phyloP scores from a whole-genome alignment of 257 asterid genomes.

The Primulina tabacum region DNA sequence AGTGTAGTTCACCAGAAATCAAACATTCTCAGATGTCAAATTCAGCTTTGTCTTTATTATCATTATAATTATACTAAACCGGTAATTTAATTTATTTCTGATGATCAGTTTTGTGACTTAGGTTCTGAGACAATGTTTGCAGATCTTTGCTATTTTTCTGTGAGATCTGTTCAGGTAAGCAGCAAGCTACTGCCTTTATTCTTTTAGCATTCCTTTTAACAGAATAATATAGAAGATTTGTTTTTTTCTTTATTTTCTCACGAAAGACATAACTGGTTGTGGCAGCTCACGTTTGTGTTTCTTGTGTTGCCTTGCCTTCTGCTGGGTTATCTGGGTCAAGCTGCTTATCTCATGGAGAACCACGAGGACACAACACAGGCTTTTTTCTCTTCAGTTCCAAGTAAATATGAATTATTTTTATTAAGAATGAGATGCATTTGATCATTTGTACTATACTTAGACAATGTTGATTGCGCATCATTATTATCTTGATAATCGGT shows the following conservation, averaged over 20 bases:
- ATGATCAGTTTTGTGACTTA: constrained; percentile 16
- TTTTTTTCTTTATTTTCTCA: constrained; percentile 13
- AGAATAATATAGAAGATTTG: background rate
- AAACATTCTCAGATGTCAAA: background rate
- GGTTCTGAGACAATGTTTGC: constrained; percentile 83
- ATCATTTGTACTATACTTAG: background rate
- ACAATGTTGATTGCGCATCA: background rate
- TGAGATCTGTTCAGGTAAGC: constrained; percentile 48
- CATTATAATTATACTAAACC: too few species aligned
- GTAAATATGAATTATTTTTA: constrained; percentile 39
- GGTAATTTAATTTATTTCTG: too few species aligned
- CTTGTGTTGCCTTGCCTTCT: constrained; percentile 61
- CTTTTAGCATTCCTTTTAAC: background rate
- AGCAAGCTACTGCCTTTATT: background rate
- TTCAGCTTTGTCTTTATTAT: background rate
- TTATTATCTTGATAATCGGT: background rate
- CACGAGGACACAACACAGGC: background rate
- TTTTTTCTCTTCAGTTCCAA: constrained; percentile 34
- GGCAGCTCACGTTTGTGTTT: constrained; percentile 57
- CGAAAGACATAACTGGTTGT: background rate
- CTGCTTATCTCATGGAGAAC: constrained; percentile 60
- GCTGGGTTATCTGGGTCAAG: constrained; percentile 73
- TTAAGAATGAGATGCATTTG: background rate
- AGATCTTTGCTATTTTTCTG: constrained; percentile 67
- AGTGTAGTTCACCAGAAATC: background rate